Evolutionary conservation across 2,329 filamentous ascomycete species (phyloP).

Genomic region (Ascochyta rabiei): DNA sequence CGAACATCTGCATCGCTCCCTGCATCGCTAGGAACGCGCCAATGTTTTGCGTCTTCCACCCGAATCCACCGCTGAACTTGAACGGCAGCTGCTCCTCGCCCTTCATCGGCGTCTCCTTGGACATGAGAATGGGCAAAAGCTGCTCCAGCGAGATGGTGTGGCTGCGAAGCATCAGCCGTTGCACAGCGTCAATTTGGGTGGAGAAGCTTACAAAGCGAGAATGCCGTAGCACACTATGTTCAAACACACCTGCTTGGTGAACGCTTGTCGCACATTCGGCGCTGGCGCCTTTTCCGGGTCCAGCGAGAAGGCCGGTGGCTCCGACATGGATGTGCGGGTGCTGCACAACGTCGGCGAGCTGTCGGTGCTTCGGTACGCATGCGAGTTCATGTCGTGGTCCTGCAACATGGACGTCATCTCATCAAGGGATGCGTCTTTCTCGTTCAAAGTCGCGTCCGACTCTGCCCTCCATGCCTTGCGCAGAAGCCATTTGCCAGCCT

Average conservation of each 20-base stretch:
- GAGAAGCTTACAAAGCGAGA: slow-evolving; percentile 76
- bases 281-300: slow-evolving; percentile 34
- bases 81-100: slow-evolving; percentile 72
- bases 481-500: slow-evolving; percentile 74
- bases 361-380: slow-evolving; percentile 66
- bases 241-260: slow-evolving; percentile 83
- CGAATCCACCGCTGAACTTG: slow-evolving; percentile 87
- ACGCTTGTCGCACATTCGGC: slow-evolving; percentile 61
- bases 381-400: slow-evolving; percentile 53
- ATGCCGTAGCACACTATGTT: slow-evolving; percentile 92
- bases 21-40: slow-evolving; percentile 88
- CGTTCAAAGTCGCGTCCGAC: slow-evolving; percentile 38
- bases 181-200: slow-evolving; percentile 17
- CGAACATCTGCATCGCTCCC: slow-evolving; percentile 86
- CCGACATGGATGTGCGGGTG: slow-evolving; percentile 39
- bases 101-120: slow-evolving; percentile 63
- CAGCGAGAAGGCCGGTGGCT: slow-evolving; percentile 44
- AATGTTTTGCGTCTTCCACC: slow-evolving; percentile 79
- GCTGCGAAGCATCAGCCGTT: slow-evolving; percentile 56
- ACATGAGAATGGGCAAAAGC: slow-evolving; percentile 89
- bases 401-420: slow-evolving; percentile 68
- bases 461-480: slow-evolving; percentile 40
- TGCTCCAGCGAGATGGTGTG: slow-evolving; percentile 98
- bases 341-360: slow-evolving; percentile 58
- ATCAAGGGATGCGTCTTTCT: slow-evolving; percentile 58